phyloP scores from a whole-genome alignment of 2,329 filamentous ascomycete species.

The Coleophoma cylindrospora region DNA sequence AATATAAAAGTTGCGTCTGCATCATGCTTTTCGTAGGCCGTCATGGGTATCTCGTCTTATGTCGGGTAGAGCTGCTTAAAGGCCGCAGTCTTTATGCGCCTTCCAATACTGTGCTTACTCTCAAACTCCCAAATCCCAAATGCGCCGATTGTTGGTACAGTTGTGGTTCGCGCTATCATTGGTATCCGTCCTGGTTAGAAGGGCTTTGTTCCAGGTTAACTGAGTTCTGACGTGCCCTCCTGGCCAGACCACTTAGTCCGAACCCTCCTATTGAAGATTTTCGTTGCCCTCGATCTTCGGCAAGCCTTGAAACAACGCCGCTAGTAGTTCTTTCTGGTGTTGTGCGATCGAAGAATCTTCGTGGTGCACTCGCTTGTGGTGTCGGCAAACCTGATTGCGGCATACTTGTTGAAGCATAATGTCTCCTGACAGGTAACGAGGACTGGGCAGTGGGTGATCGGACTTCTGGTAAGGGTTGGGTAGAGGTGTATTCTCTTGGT shows the following conservation, averaged over 20 bases:
- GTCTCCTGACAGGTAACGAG: conserved; percentile 48
- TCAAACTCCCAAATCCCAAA: background rate
- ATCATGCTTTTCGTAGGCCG: too few relatives aligned
- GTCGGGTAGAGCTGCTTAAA: too few relatives aligned
- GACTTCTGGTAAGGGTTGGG: conserved; percentile 30
- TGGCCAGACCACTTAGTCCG: background rate
- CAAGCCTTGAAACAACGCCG: conserved; percentile 13
- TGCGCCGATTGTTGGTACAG: background rate
- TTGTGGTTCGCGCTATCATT: background rate
- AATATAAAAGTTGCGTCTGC: too few relatives aligned
- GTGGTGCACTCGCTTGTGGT: conserved; percentile 12
- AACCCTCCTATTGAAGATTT: conserved; percentile 20
- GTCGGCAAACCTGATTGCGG: conserved; percentile 11
- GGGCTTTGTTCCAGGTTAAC: background rate
- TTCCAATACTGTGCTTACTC: too few relatives aligned
- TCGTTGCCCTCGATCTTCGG: conserved; percentile 21
- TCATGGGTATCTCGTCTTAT: too few relatives aligned
- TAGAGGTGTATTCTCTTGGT: conserved; percentile 34
- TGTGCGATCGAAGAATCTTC: conserved; percentile 22
- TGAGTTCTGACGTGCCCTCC: background rate
- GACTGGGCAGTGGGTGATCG: conserved; percentile 32
- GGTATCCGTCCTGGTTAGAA: background rate
- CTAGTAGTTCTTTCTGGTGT: conserved; percentile 25
- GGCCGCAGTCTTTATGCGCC: too few relatives aligned
- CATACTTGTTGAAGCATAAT: conserved; percentile 44